phyloP scores from a whole-genome alignment of 345 rosid species.

The Gossypium stocksii region DNA sequence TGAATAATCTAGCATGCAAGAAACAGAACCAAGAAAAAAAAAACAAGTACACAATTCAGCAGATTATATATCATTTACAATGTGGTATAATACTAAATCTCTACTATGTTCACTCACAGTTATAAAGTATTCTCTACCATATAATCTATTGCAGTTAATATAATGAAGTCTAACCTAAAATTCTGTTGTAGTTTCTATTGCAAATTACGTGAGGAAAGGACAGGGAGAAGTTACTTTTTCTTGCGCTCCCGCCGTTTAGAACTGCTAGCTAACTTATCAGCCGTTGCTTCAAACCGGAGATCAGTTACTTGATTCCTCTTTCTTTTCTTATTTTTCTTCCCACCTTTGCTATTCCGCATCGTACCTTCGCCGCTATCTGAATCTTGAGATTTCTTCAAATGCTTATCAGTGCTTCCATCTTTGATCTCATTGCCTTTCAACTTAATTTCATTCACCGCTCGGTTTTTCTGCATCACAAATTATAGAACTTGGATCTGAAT shows the following conservation, averaged over 20 bases:
- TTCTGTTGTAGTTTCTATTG: neutral
- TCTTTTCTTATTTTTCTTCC: conserved; percentile 60
- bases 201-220: neutral
- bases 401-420: conserved; percentile 23
- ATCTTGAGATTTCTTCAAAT: neutral
- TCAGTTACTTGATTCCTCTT: conserved; percentile 63
- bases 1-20: neutral
- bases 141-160: neutral
- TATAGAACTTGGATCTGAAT: neutral
- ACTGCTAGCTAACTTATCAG: conserved; percentile 30
- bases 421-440: conserved; percentile 18
- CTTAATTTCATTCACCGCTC: conserved; percentile 16
- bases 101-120: too few species aligned
- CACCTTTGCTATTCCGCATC: conserved; percentile 15
- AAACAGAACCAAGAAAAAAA: neutral
- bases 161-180: neutral
- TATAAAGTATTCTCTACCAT: neutral
- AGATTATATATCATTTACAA: neutral
- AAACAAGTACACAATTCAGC: neutral
- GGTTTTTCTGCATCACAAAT: conserved; percentile 20
- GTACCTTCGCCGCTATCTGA: neutral
- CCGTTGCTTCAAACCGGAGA: conserved; percentile 51
- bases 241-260: conserved; percentile 61
- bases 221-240: conserved; percentile 43
- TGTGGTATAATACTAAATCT: neutral